phyloP scores from a whole-genome alignment of 1,139 yeast genomes.

The Lodderomyces metapsilosis region DNA sequence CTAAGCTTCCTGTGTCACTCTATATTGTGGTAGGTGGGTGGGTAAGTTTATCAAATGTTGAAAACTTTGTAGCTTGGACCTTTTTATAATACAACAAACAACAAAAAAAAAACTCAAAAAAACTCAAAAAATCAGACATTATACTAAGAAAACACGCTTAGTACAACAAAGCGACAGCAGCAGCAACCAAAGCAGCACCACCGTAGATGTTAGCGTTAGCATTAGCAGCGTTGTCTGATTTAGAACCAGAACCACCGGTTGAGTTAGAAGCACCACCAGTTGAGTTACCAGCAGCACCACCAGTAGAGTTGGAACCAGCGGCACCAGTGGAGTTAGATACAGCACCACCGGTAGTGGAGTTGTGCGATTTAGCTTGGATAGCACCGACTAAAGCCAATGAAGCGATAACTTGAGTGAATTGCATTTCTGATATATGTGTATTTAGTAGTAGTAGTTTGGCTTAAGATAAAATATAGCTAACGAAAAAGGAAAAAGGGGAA shows the following conservation, averaged over 20 bases:
- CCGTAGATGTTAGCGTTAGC: conserved; percentile 50
- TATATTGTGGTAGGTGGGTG: too few species aligned
- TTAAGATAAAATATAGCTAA: neutral
- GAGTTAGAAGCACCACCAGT: conserved; percentile 7
- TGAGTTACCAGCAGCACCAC: conserved; percentile 8
- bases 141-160: conserved; percentile 4
- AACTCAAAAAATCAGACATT: neutral
- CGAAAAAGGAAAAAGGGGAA: conserved; percentile 5
- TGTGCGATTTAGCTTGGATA: conserved; percentile 14
- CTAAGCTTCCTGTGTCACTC: too few species aligned
- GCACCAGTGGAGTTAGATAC: conserved; percentile 11
- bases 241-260: conserved; percentile 8
- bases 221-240: conserved; percentile 24
- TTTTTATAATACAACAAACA: neutral
- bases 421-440: too few species aligned
- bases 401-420: conserved; percentile 14
- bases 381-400: conserved; percentile 15
- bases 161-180: conserved; percentile 46
- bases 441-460: too few species aligned
- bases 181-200: conserved; percentile 76
- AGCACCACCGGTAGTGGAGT: conserved; percentile 11
- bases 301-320: conserved; percentile 5
- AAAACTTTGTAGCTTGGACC: too few species aligned
- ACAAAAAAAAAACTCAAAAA: neutral
- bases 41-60: too few species aligned